phyloP scores from a whole-genome alignment of 2,329 filamentous ascomycete genomes.

The Apiospora koreana region DNA sequence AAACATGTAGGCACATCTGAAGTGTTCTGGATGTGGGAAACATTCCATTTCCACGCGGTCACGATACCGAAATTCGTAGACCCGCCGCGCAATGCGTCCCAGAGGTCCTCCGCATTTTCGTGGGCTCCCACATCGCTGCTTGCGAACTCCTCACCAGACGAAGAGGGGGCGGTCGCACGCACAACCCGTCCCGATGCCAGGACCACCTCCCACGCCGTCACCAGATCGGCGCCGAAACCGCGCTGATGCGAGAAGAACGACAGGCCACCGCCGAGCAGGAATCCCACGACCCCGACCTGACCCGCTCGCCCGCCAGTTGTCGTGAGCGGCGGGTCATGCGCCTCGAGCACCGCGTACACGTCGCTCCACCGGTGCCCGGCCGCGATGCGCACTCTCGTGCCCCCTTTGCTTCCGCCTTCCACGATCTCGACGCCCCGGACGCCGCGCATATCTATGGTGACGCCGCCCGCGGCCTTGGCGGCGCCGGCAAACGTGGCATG shows the following conservation, averaged over 20 bases:
- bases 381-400: slow-evolving; percentile 30
- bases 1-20: not conserved
- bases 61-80: slow-evolving; percentile 2
- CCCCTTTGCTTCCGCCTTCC: too few species aligned
- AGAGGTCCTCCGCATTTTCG: not conserved
- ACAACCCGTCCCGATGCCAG: slow-evolving; percentile 27
- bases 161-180: not conserved
- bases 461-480: slow-evolving; percentile 2
- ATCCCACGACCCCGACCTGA: slow-evolving; percentile 24
- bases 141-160: not conserved
- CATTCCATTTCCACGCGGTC: not conserved
- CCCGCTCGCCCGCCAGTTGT: slow-evolving; percentile 24
- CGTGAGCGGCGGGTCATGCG: slow-evolving; percentile 14
- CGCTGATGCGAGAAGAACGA: slow-evolving; percentile 22
- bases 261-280: slow-evolving; percentile 23
- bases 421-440: slow-evolving; percentile 20
- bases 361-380: slow-evolving; percentile 22
- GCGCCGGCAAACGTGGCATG: not conserved
- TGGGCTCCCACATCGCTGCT: not conserved
- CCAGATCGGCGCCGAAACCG: slow-evolving; percentile 45
- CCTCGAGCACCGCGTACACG: slow-evolving; percentile 21
- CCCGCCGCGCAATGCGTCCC: not conserved
- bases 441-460: not conserved
- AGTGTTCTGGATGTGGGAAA: not conserved
- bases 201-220: slow-evolving; percentile 43